These are phyloP conservation scores for Penicillium macrosclerotiorum DNA, from an alignment of 495 filamentous ascomycete genomes.

Conservation along the genomic window DNA sequence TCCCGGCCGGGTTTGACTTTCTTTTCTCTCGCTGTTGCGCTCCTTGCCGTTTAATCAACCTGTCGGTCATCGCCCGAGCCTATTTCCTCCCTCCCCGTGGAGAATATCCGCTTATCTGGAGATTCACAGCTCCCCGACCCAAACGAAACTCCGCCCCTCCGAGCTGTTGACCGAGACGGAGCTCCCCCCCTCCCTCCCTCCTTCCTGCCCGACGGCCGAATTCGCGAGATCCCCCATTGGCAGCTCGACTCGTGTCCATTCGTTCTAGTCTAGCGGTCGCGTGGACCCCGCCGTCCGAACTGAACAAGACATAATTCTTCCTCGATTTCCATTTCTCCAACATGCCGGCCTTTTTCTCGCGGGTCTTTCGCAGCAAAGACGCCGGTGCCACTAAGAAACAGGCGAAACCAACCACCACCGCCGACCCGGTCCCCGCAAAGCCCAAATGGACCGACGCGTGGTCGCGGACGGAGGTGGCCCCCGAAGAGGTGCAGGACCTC, in stretches of 20 bases:
- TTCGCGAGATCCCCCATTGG: too few species aligned
- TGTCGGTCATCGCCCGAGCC: slow-evolving; percentile 16
- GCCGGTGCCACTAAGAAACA: slow-evolving; percentile 57
- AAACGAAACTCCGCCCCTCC: too few species aligned
- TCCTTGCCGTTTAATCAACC: slow-evolving; percentile 5
- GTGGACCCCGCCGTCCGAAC: slow-evolving; percentile 15
- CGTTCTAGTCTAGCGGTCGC: slow-evolving; percentile 8
- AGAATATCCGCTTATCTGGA: too few species aligned
- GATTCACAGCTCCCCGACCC: too few species aligned
- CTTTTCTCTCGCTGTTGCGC: slow-evolving; percentile 8
- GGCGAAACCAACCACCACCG: slow-evolving; percentile 48
- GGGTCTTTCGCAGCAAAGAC: slow-evolving; percentile 70
- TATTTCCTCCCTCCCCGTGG: slow-evolving; percentile 11
- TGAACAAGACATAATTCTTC: slow-evolving; percentile 13
- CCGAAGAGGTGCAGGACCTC: slow-evolving; percentile 88
- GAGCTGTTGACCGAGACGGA: slow-evolving; percentile 12
- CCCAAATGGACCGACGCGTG: slow-evolving; percentile 89
- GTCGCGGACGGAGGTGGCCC: slow-evolving; percentile 78
- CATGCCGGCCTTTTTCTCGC: slow-evolving; percentile 65
- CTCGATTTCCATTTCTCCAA: slow-evolving; percentile 11
- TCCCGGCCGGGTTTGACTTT: slow-evolving; percentile 25
- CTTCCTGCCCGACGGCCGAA: too few species aligned
- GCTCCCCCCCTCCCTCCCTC: not conserved
- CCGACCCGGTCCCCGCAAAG: slow-evolving; percentile 54
- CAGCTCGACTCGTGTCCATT: too few species aligned